Base-by-base conservation (phyloP, 371 early-diverging fungal species). In the Mortierella sp. region DNA sequence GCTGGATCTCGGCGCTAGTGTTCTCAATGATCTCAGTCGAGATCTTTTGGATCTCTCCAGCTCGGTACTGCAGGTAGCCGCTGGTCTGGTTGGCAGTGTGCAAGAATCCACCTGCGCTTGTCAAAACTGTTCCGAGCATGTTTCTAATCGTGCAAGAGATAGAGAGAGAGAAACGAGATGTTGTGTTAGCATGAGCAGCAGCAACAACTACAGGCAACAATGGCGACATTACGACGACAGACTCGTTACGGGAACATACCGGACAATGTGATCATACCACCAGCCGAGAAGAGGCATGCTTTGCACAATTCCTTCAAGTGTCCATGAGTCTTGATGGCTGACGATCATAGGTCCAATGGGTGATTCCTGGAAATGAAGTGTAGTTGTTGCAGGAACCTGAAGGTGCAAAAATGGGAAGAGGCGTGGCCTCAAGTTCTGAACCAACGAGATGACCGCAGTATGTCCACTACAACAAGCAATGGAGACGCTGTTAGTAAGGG, bases 241-340 rank as follows among this genome's bases (percentile, higher is more conserved):
- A n/a, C n/a, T n/a, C n/a, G n/a, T n/a, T n/a, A n/a, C n/a, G n/a
- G n/a, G n/a, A 68, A 82, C 66, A 19, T 84, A 79, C 57, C 89
- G 83, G 1, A 86, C 80, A 40, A 89, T 82, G 57, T 87, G 81
- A 54, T 89, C 85, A 66, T 89, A 89, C 88, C 89, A 89, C 80
- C 85, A 89, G 4, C 85, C 86, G 31, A 89, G 68, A 12, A 88
- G 67, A 39, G 89, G 89, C 64, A 87, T 81, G 51, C 86, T 86
- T 60, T 86, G 84, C 27, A 88, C 81, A 34, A 89, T 57, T 19
- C 88, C 88, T 70, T 86, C 88, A 25, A 88, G 57, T 6, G 87
- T 86, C 88, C 88, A 88, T 17, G 83, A 86, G 43, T 88, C 88
- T 58, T 88, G 86, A 59, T 88, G 87, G 50, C 77, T 68, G 49